Percentiles rank a stretch among this genome's conserved stretches.
phyloP scores from a whole-genome alignment of 129 eudicot genomes.

The Pulicaria dysenterica region DNA sequence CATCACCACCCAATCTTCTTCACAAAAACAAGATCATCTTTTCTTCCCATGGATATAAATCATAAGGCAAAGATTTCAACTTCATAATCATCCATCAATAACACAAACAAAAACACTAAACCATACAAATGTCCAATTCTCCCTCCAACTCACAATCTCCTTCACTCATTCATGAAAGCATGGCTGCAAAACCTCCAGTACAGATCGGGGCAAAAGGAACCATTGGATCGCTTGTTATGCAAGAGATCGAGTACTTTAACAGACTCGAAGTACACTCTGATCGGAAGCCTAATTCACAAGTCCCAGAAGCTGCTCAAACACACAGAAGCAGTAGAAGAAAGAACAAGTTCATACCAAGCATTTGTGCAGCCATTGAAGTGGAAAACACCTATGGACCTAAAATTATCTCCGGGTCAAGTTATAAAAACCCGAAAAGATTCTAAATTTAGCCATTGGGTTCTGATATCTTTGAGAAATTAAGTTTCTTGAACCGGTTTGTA shows the following conservation, averaged over 20 bases:
- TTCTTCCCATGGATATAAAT: slow-evolving; percentile 22
- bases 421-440: slow-evolving; percentile 50
- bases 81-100: slow-evolving; percentile 16
- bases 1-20: slow-evolving; percentile 41
- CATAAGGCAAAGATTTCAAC: slow-evolving; percentile 35
- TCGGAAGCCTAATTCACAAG: slow-evolving; percentile 16
- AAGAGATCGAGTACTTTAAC: slow-evolving; percentile 64
- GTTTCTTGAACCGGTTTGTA: slow-evolving; percentile 71
- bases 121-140: slow-evolving; percentile 37
- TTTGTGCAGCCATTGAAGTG: slow-evolving; percentile 69
- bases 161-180: slow-evolving; percentile 27
- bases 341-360: slow-evolving; percentile 57
- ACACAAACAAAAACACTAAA: background rate
- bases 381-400: slow-evolving; percentile 40
- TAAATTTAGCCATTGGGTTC: slow-evolving; percentile 45
- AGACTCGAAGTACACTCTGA: slow-evolving; percentile 30
- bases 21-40: slow-evolving; percentile 28
- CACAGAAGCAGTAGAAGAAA: slow-evolving; percentile 36
- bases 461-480: slow-evolving; percentile 50
- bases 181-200: slow-evolving; percentile 43
- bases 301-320: slow-evolving; percentile 16
- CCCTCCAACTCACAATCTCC: slow-evolving; percentile 32
- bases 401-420: slow-evolving; percentile 38
- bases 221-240: slow-evolving; percentile 63
- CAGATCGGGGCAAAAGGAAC: slow-evolving; percentile 72